A percentile compares a stretch with the other conserved stretches of the same genome.
phyloP scores from a whole-genome alignment of 2,329 filamentous ascomycete genomes.

The Mycosphaerella arachidis region DNA sequence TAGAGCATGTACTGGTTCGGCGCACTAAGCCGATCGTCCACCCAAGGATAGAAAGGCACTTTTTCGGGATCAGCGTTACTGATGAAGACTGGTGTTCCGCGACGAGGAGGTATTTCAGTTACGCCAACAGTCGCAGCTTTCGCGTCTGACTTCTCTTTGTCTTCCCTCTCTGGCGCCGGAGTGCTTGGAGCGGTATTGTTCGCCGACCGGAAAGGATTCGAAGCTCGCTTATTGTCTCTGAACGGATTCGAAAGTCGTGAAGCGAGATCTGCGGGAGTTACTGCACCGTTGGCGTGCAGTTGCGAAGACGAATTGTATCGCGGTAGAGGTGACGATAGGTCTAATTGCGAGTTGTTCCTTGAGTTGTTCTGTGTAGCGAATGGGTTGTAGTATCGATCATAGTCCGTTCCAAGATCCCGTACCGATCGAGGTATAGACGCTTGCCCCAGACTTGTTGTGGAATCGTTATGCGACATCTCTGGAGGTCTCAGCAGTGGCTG shows the following conservation, averaged over 20 bases:
- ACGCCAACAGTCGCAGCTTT: slow-evolving; percentile 11
- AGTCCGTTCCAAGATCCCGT: slow-evolving; percentile 36
- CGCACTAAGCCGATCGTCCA: slow-evolving; percentile 46
- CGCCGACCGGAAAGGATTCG: slow-evolving; percentile 25
- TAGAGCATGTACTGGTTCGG: slow-evolving; percentile 46
- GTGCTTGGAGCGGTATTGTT: slow-evolving; percentile 22
- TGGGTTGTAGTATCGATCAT: slow-evolving; percentile 37
- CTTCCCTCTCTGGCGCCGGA: slow-evolving; percentile 9
- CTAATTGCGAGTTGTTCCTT: slow-evolving; percentile 30
- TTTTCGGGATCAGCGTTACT: slow-evolving; percentile 33
- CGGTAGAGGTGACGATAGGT: slow-evolving; percentile 25
- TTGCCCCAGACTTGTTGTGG: slow-evolving; percentile 26
- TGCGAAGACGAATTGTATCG: slow-evolving; percentile 24
- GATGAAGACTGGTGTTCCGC: slow-evolving; percentile 27
- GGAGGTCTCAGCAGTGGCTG: background rate
- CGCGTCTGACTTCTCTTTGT: slow-evolving; percentile 12
- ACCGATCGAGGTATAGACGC: slow-evolving; percentile 30
- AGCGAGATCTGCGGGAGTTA: slow-evolving; percentile 23
- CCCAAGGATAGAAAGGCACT: slow-evolving; percentile 36
- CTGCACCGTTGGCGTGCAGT: slow-evolving; percentile 15
- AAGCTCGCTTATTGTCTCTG: slow-evolving; percentile 27
- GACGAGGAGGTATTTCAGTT: slow-evolving; percentile 10
- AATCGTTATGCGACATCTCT: slow-evolving; percentile 19
- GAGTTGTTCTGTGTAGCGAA: slow-evolving; percentile 34
- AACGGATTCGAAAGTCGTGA: slow-evolving; percentile 34